phyloP scores from a whole-genome alignment of 306 rosid species.

The Quercus agrifolia region DNA sequence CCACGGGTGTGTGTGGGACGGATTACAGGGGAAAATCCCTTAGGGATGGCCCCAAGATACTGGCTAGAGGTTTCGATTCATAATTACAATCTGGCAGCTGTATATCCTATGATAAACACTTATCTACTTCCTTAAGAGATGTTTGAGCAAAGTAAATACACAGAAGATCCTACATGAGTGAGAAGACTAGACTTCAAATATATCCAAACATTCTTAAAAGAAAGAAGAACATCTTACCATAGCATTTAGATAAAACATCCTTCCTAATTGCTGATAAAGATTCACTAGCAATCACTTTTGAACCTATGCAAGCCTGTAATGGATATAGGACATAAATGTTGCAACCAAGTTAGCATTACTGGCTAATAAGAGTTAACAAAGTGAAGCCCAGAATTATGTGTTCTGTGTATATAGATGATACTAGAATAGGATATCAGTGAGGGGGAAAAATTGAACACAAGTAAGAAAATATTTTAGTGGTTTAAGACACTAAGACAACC shows the following conservation, averaged over 20 bases:
- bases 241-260: constrained; percentile 93
- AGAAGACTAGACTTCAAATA: background rate
- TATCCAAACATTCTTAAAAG: background rate
- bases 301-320: constrained; percentile 79
- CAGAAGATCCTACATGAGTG: background rate
- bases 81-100: background rate
- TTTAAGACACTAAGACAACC: background rate
- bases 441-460: background rate
- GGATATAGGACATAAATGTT: constrained; percentile 9
- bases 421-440: background rate
- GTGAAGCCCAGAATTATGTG: background rate
- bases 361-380: background rate
- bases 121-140: background rate
- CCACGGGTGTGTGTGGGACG: no score
- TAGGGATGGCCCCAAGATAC: no score
- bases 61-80: no score
- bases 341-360: constrained; percentile 22
- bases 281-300: constrained; percentile 91
- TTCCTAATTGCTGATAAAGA: constrained; percentile 86
- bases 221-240: constrained; percentile 49
- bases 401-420: background rate
- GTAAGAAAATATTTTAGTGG: background rate
- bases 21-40: no score
- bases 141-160: constrained; percentile 7
- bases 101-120: background rate